phyloP scores from a whole-genome alignment of 495 filamentous ascomycete species.

The Bryoglossum gracile region DNA sequence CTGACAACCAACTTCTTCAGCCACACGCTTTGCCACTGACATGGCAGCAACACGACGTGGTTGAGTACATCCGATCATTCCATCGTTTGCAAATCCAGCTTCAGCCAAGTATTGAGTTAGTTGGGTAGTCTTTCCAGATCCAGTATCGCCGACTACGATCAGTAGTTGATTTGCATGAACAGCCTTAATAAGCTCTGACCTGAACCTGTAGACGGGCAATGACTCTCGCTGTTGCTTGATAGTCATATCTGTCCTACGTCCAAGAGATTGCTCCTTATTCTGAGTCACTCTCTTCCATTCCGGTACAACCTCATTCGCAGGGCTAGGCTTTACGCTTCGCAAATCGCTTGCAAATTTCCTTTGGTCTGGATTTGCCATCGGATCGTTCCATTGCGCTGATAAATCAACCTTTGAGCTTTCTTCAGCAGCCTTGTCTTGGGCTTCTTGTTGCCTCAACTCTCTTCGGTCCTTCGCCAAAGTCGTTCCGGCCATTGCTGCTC shows the following conservation, averaged over 20 bases:
- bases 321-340: conserved; percentile 41
- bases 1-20: conserved; percentile 89
- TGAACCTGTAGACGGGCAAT: conserved; percentile 85
- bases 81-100: conserved; percentile 78
- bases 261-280: conserved; percentile 74
- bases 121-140: conserved; percentile 96
- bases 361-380: conserved; percentile 78
- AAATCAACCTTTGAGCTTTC: conserved; percentile 77
- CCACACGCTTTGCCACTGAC: conserved; percentile 93
- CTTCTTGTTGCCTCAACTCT: conserved; percentile 83
- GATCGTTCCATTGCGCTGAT: conserved; percentile 90
- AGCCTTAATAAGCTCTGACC: conserved; percentile 80
- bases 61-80: conserved; percentile 96
- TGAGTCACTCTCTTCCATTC: conserved; percentile 89
- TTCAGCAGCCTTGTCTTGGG: conserved; percentile 73
- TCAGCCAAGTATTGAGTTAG: conserved; percentile 92
- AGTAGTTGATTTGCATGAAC: conserved; percentile 82
- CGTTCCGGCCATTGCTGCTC: conserved; percentile 89
- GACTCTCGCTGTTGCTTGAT: conserved; percentile 94
- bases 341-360: conserved; percentile 84
- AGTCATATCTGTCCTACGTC: conserved; percentile 80
- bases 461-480: conserved; percentile 83
- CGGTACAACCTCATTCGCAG: conserved; percentile 59
- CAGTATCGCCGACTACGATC: conserved; percentile 96
- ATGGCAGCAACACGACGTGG: conserved; percentile 95